Evolutionary conservation across 805 yeast genomes (phyloP).

Genomic region (Suhomyces canberraensis): DNA sequence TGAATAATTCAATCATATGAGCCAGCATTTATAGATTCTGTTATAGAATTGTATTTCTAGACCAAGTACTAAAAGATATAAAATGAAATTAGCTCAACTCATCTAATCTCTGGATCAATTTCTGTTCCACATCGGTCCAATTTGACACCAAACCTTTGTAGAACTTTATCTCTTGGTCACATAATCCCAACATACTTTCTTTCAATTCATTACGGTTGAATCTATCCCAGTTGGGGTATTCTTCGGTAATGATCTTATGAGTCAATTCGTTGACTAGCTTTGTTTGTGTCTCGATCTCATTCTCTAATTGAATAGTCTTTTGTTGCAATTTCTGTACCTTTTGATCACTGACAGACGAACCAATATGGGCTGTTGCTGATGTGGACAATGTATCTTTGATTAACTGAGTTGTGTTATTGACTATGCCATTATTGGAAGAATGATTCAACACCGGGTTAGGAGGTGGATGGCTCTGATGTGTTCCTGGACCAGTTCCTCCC

Average conservation of each 20-base stretch:
- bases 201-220: slow-evolving; percentile 78
- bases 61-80: neutral
- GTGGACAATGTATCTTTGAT: slow-evolving; percentile 51
- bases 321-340: slow-evolving; percentile 43
- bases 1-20: too few species aligned
- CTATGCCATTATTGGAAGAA: slow-evolving; percentile 29
- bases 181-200: slow-evolving; percentile 63
- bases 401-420: slow-evolving; percentile 40
- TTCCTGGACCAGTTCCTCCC: slow-evolving; percentile 17
- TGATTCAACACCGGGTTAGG: slow-evolving; percentile 29
- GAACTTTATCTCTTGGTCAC: slow-evolving; percentile 72
- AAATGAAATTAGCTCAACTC: slow-evolving; percentile 4
- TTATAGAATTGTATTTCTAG: too few species aligned
- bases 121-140: slow-evolving; percentile 60
- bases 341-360: slow-evolving; percentile 40
- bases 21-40: too few species aligned
- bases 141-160: slow-evolving; percentile 64
- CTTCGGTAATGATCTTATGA: slow-evolving; percentile 44
- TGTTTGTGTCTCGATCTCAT: slow-evolving; percentile 43
- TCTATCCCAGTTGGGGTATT: slow-evolving; percentile 66
- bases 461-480: slow-evolving; percentile 17
- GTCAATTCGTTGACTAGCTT: slow-evolving; percentile 46
- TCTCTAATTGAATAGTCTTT: slow-evolving; percentile 42
- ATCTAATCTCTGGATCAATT: slow-evolving; percentile 12
- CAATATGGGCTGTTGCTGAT: slow-evolving; percentile 41